Conservation (phyloP, 1,284 basidiomycete genomes). For the Heterobasidion irregulare region DNA sequence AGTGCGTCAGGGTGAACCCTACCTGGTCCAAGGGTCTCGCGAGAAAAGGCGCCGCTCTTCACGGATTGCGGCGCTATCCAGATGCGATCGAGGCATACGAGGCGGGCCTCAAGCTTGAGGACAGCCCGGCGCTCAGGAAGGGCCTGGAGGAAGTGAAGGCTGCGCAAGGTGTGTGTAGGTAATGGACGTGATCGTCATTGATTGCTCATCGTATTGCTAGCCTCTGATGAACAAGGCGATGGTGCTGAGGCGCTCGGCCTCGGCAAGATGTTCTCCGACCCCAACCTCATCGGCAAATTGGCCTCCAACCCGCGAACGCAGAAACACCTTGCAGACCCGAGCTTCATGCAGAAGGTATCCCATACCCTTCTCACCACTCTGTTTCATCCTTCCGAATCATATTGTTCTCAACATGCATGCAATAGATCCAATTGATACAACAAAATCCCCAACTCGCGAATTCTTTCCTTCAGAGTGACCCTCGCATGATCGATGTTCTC, state of each 20-base stretch:
- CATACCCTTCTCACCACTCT: not conserved
- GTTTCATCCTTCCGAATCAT: not conserved
- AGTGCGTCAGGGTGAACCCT: slow-evolving; percentile 77
- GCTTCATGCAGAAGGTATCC: slow-evolving; percentile 60
- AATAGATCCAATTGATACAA: slow-evolving; percentile 52
- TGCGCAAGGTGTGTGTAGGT: slow-evolving; percentile 52
- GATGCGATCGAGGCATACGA: slow-evolving; percentile 83
- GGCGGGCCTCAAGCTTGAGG: slow-evolving; percentile 74
- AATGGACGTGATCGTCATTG: not conserved
- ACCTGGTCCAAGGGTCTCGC: slow-evolving; percentile 90
- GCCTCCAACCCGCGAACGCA: slow-evolving; percentile 81
- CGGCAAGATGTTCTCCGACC: slow-evolving; percentile 81
- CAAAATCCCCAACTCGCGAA: slow-evolving; percentile 55
- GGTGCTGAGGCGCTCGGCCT: slow-evolving; percentile 46
- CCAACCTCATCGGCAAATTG: slow-evolving; percentile 77
- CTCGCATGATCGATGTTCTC: slow-evolving; percentile 90
- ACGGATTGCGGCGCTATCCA: slow-evolving; percentile 73
- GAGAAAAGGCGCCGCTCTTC: slow-evolving; percentile 91
- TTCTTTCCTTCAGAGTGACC: slow-evolving; percentile 54
- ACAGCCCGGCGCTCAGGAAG: slow-evolving; percentile 76
- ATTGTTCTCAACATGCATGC: not conserved
- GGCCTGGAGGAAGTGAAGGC: slow-evolving; percentile 83
- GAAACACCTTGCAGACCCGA: slow-evolving; percentile 76
- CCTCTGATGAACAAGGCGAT: slow-evolving; percentile 33
- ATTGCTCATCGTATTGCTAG: slow-evolving; percentile 15